Conservation (phyloP, 2,329 filamentous ascomycete genomes). For the Monilinia polystroma region DNA sequence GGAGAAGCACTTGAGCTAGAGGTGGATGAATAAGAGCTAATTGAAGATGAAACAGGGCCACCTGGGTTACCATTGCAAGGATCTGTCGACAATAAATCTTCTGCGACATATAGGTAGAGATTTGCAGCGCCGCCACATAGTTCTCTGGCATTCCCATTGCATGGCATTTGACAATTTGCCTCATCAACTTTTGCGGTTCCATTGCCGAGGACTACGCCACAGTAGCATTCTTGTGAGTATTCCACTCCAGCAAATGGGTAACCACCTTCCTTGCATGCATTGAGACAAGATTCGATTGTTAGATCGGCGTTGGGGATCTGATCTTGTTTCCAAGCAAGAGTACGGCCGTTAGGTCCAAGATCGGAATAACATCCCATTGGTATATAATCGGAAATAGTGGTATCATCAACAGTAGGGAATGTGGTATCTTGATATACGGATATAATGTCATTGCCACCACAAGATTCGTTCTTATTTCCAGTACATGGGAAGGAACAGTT, state of each 20-base stretch:
- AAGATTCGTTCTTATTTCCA: slow-evolving; percentile 33
- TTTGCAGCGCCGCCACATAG: slow-evolving; percentile 41
- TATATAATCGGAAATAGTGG: slow-evolving; percentile 37
- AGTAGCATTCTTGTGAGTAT: slow-evolving; percentile 45
- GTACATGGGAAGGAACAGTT: slow-evolving; percentile 35
- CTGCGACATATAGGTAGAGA: slow-evolving; percentile 46
- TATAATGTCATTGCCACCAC: slow-evolving; percentile 34
- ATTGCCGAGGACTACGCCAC: slow-evolving; percentile 42
- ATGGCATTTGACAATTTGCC: slow-evolving; percentile 30
- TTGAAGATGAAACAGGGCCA: slow-evolving; percentile 23
- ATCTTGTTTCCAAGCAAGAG: slow-evolving; percentile 39
- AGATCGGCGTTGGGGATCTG: slow-evolving; percentile 38
- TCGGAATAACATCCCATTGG: slow-evolving; percentile 46
- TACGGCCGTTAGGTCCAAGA: slow-evolving; percentile 34
- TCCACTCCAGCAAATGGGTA: slow-evolving; percentile 45
- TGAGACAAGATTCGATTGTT: slow-evolving; percentile 42
- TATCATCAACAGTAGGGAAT: slow-evolving; percentile 36
- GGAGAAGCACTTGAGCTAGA: slow-evolving; percentile 16
- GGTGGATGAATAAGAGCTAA: background rate
- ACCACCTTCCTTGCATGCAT: slow-evolving; percentile 41
- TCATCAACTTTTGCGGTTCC: slow-evolving; percentile 31
- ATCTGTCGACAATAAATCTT: slow-evolving; percentile 50
- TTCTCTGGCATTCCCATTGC: slow-evolving; percentile 40
- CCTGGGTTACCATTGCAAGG: slow-evolving; percentile 43
- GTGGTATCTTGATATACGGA: slow-evolving; percentile 42